Conservation (phyloP, 2,329 filamentous ascomycete genomes). For the Blastomyces silverae region DNA sequence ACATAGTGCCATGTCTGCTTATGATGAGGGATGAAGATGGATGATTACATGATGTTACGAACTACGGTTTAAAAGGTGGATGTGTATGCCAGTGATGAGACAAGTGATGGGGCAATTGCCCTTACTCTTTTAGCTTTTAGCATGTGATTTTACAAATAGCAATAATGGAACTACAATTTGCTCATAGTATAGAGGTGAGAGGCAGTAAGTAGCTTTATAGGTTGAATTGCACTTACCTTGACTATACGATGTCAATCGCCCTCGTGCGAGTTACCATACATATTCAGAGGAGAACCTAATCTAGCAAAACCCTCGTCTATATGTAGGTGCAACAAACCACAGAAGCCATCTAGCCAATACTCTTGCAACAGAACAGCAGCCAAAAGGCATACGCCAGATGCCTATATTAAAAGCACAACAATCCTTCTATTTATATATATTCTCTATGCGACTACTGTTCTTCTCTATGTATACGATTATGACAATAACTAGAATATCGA, state of each 20-base stretch:
- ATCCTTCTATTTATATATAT: not conserved
- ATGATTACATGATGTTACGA: conserved; percentile 13
- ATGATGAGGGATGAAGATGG: conserved; percentile 9
- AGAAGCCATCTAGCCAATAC: too few relatives aligned
- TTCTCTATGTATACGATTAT: not conserved
- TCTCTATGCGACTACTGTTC: not conserved
- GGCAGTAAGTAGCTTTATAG: not conserved
- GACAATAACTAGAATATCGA: not conserved
- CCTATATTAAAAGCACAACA: not conserved
- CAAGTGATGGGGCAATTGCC: conserved; percentile 1
- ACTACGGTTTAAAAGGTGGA: not conserved
- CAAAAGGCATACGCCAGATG: not conserved
- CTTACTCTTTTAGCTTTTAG: not conserved
- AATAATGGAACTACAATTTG: conserved; percentile 4
- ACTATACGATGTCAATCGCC: not conserved
- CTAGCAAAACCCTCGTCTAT: too few relatives aligned
- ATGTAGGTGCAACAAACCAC: too few relatives aligned
- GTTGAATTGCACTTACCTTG: not conserved
- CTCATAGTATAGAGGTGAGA: not conserved
- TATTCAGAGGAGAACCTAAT: not conserved
- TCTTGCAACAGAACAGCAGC: not conserved
- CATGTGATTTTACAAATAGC: conserved; percentile 4
- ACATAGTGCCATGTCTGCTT: conserved; percentile 12
- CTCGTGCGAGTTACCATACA: not conserved
- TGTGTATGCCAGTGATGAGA: conserved; percentile 1